phyloP scores from a whole-genome alignment of 2,329 filamentous ascomycete species.

The Trichoderma sp. region DNA sequence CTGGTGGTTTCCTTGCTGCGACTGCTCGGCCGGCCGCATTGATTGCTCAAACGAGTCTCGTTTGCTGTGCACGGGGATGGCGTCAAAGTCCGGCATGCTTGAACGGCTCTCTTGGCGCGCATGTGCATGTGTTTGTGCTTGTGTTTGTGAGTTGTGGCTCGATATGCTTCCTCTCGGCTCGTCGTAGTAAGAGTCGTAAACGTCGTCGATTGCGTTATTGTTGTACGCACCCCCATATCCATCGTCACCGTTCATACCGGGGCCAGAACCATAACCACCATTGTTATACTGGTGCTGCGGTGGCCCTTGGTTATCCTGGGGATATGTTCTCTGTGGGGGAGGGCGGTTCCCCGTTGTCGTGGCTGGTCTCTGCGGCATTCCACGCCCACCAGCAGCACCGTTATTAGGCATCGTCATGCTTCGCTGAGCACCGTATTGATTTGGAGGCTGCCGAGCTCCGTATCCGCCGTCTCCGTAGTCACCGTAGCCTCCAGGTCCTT shows the following conservation, averaged over 20 bases:
- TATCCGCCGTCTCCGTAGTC: conserved; percentile 30
- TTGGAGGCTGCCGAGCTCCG: conserved; percentile 16
- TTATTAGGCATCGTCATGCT: conserved; percentile 61
- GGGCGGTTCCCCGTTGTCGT: conserved; percentile 53
- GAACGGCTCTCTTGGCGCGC: conserved; percentile 24
- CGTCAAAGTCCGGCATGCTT: conserved; percentile 44
- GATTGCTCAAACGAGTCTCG: conserved; percentile 49
- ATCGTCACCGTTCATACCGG: conserved; percentile 30
- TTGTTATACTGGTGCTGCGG: background rate
- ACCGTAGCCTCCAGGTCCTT: conserved; percentile 27
- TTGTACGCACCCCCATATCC: conserved; percentile 37
- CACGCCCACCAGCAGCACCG: conserved; percentile 40
- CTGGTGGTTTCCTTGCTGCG: conserved; percentile 49
- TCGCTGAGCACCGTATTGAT: conserved; percentile 50
- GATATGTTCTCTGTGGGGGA: conserved; percentile 53
- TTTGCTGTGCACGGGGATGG: conserved; percentile 33
- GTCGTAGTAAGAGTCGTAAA: conserved; percentile 56
- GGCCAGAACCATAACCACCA: conserved; percentile 8
- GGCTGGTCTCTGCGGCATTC: conserved; percentile 51
- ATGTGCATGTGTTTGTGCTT: background rate
- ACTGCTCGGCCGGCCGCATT: conserved; percentile 41
- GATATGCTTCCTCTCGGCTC: conserved; percentile 31
- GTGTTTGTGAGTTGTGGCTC: conserved; percentile 23
- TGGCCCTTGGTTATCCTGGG: conserved; percentile 25
- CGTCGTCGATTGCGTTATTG: conserved; percentile 43